Base-by-base conservation (phyloP, 2,329 filamentous ascomycete species). In the Aspergillus oerlinghausenensis region DNA sequence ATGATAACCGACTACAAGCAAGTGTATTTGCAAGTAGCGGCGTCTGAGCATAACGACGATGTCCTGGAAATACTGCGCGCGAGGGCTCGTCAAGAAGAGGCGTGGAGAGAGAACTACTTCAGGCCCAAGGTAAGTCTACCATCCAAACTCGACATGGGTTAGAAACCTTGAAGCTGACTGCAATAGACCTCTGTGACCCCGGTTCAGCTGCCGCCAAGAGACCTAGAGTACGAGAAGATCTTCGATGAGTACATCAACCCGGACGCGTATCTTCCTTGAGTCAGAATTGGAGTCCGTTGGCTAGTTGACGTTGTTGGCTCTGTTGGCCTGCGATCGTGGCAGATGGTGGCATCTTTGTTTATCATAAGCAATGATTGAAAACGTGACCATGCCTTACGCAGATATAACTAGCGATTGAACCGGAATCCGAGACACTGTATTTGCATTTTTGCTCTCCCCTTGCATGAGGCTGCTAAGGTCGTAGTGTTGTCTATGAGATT, bases 51-150 rank as follows among this genome's bases (percentile, higher is more conserved):
- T 70, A 60, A 40, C 70, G 66, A 3, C 69, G 67, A 21, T 67
- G 71, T 47, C 65, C 66, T 64, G 65, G 70, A 52, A 67, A 69
- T 6, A 65, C 69, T 61, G 70, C 69, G 11, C 65, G 71, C 3
- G 63, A 70, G 14, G 67, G 68, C 49, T 11, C 29, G 42, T n/a
- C 26, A 50, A 7, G 52, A 58, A 38, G 65, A 47, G 21, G 43
- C 4, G 21, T 14, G 19, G 19, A 21, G 3, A 11, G 3, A 14
- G 19, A 23, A 21, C 11, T 23, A 14, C 19, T n/a, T 23, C 21
- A 21, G 11, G 8, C 43, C 19, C 11, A 14, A 6, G 11, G 43
- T 47, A 47, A 47, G 23, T 6, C 11, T 14, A 47, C 11, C 21
- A 25, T 47, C 10, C 11, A 14, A 25, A 14, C 23, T 47, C 9